These are phyloP conservation scores for Trichoderma simmonsii DNA, from an alignment of 2,329 filamentous ascomycete genomes.

Conservation along the genomic window DNA sequence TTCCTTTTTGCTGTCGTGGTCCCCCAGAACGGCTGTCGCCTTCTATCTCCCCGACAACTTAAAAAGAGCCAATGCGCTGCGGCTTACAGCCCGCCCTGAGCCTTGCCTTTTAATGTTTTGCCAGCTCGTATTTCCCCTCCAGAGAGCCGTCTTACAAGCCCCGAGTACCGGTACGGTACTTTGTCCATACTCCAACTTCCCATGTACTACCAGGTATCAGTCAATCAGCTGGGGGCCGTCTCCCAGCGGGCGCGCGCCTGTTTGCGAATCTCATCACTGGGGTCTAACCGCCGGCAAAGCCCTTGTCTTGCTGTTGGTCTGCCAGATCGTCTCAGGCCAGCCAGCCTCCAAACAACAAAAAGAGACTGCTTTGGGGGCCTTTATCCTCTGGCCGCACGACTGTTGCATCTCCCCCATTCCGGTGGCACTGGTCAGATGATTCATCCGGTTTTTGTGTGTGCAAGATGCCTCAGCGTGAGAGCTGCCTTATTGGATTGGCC, in stretches of 20 bases:
- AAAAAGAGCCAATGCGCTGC: not conserved
- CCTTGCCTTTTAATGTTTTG: not conserved
- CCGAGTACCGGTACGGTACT: not conserved
- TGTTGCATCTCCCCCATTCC: not conserved
- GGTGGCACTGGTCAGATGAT: not conserved
- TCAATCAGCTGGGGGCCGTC: not conserved
- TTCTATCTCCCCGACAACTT: not conserved
- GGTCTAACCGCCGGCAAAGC: conserved; percentile 6
- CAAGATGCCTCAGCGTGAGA: not conserved
- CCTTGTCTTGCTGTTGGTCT: not conserved
- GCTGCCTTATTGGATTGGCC: conserved; percentile 3
- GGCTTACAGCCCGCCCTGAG: not conserved
- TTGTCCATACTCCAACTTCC: not conserved
- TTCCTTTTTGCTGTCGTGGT: not conserved
- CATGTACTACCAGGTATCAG: not conserved
- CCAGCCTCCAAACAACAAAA: not conserved
- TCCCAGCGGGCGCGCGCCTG: conserved; percentile 8
- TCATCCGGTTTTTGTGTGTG: not conserved
- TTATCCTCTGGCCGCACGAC: not conserved
- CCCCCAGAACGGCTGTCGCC: not conserved
- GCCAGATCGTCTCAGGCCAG: not conserved
- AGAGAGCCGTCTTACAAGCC: not conserved
- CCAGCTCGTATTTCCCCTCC: not conserved
- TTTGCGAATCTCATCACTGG: not conserved
- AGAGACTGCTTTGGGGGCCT: not conserved